Conservation (phyloP, 345 rosid genomes). For the Murraya koenigii region DNA sequence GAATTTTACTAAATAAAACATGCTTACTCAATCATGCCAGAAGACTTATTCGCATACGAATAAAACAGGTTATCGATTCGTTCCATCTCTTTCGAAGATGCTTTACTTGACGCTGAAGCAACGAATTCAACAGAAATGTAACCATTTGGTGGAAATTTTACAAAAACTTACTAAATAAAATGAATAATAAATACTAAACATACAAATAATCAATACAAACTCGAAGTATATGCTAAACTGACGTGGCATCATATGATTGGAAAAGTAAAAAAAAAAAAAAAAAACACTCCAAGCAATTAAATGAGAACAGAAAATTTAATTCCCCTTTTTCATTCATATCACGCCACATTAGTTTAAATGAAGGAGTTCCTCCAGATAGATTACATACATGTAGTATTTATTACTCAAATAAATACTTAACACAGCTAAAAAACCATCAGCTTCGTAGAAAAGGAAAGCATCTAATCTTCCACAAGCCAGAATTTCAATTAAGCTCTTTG, state of each 20-base stretch:
- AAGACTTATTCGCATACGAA: slow-evolving; percentile 66
- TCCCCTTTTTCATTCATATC: not conserved
- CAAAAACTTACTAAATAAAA: not conserved
- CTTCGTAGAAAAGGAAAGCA: not conserved
- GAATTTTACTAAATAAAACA: slow-evolving; percentile 6
- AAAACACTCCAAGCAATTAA: not conserved
- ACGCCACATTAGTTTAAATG: not conserved
- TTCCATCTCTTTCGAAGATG: slow-evolving; percentile 89
- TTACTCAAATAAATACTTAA: not conserved
- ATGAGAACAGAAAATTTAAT: not conserved
- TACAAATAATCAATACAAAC: not conserved
- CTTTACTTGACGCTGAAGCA: slow-evolving; percentile 74
- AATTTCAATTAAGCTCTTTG: not conserved
- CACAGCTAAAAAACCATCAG: not conserved
- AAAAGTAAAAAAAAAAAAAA: not conserved
- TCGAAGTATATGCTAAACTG: too few species aligned
- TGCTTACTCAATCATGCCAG: slow-evolving; percentile 87
- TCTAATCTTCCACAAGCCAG: not conserved
- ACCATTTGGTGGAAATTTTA: not conserved
- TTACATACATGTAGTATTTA: not conserved
- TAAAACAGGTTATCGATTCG: slow-evolving; percentile 74
- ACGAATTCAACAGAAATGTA: slow-evolving; percentile 4
- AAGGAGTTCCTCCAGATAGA: not conserved
- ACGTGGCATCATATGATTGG: not conserved
- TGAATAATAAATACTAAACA: not conserved